Evolutionary conservation across 1,284 basidiomycete species (phyloP).

Genomic region (Gymnopus androsaceus): DNA sequence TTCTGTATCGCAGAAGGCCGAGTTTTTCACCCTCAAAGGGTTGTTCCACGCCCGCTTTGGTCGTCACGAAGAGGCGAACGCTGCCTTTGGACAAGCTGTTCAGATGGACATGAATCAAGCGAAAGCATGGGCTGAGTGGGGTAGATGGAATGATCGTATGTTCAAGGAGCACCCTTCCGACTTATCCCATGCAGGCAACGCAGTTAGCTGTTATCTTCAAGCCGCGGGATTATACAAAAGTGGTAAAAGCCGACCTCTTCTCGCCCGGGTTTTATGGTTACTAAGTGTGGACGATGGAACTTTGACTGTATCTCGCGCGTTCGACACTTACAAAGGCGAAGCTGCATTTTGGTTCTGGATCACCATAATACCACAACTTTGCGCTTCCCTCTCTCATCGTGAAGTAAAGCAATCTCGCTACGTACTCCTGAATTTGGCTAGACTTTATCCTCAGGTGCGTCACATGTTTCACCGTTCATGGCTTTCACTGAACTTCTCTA

Average conservation of each 20-base stretch:
- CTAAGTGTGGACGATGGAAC: slow-evolving; percentile 88
- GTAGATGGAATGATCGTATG: slow-evolving; percentile 89
- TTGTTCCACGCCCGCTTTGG: slow-evolving; percentile 95
- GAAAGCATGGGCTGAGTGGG: slow-evolving; percentile 99
- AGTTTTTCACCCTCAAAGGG: slow-evolving; percentile 99
- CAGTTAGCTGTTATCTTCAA: slow-evolving; percentile 97
- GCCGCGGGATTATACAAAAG: slow-evolving; percentile 96
- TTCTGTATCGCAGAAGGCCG: slow-evolving; percentile 91
- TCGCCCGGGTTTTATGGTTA: slow-evolving; percentile 95
- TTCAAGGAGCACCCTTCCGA: slow-evolving; percentile 85
- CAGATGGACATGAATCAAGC: slow-evolving; percentile 94
- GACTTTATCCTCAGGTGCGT: slow-evolving; percentile 89
- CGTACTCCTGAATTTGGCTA: slow-evolving; percentile 89
- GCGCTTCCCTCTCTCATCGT: slow-evolving; percentile 85
- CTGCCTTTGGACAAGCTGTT: slow-evolving; percentile 92
- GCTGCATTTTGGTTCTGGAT: slow-evolving; percentile 99
- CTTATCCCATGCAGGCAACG: slow-evolving; percentile 80
- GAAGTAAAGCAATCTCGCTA: slow-evolving; percentile 93
- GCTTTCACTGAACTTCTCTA: slow-evolving; percentile 15
- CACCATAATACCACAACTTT: slow-evolving; percentile 94
- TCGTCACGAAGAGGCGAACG: slow-evolving; percentile 89
- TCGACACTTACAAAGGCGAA: slow-evolving; percentile 97
- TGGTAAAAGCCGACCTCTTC: slow-evolving; percentile 89
- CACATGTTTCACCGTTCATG: slow-evolving; percentile 7
- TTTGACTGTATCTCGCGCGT: slow-evolving; percentile 82